Conservation (phyloP, 495 filamentous ascomycete genomes). For the Penicillium robsamsonii region DNA sequence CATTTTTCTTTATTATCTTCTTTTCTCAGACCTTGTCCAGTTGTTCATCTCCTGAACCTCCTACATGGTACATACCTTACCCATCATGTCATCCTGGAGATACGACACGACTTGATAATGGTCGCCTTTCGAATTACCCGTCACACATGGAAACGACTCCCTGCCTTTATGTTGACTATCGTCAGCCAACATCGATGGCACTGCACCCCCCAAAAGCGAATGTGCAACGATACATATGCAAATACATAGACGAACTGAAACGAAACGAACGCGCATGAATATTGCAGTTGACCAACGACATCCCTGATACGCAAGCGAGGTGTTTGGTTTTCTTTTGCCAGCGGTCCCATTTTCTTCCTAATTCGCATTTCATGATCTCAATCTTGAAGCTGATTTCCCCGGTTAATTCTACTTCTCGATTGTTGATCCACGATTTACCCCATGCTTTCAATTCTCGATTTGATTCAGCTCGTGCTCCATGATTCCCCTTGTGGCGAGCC, state of each 20-base stretch:
- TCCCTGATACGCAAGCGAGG: slow-evolving; percentile 32
- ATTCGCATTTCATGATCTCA: slow-evolving; percentile 15
- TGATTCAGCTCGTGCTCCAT: slow-evolving; percentile 9
- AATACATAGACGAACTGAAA: slow-evolving; percentile 33
- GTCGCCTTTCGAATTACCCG: slow-evolving; percentile 5
- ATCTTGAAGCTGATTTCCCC: slow-evolving; percentile 7
- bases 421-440: not conserved
- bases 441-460: slow-evolving; percentile 9
- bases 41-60: slow-evolving; percentile 6
- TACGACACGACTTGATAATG: slow-evolving; percentile 4
- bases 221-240: slow-evolving; percentile 32
- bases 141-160: slow-evolving; percentile 12
- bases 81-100: not conserved
- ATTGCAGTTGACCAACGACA: slow-evolving; percentile 27
- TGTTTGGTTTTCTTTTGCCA: slow-evolving; percentile 32
- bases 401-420: not conserved
- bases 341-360: slow-evolving; percentile 16
- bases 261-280: slow-evolving; percentile 32
- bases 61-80: not conserved
- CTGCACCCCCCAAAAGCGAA: slow-evolving; percentile 20
- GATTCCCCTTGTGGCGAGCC: slow-evolving; percentile 13
- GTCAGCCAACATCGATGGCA: slow-evolving; percentile 5
- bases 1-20: slow-evolving; percentile 18
- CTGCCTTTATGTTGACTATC: slow-evolving; percentile 6
- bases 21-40: slow-evolving; percentile 17